These are phyloP conservation scores for Penicillium sp. DNA, from an alignment of 2,329 filamentous ascomycete species.

Conservation along the genomic window DNA sequence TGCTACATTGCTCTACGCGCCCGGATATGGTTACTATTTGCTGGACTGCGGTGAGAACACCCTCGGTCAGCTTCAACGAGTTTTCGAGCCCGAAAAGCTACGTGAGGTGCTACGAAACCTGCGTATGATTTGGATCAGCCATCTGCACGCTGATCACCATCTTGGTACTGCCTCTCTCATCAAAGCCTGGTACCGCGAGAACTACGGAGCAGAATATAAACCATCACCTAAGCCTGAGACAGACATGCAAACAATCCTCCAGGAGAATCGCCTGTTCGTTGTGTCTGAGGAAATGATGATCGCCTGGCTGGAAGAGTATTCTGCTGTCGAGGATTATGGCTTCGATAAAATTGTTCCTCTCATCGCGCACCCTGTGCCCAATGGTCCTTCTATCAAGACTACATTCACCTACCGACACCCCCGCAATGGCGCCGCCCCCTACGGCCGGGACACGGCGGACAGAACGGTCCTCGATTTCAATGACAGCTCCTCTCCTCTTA, in stretches of 20 bases:
- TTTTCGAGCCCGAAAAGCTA: conserved; percentile 63
- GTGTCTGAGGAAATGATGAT: conserved; percentile 69
- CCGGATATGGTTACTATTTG: conserved; percentile 79
- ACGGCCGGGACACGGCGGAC: conserved; percentile 16
- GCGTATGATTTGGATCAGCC: conserved; percentile 84
- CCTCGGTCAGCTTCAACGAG: conserved; percentile 74
- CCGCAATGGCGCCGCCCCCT: conserved; percentile 25
- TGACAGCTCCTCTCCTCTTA: conserved; percentile 25
- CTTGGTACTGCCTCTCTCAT: conserved; percentile 79
- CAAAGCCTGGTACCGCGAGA: conserved; percentile 67
- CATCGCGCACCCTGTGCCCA: conserved; percentile 30
- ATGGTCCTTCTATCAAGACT: conserved; percentile 20
- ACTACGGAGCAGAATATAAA: conserved; percentile 39
- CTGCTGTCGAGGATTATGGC: conserved; percentile 70
- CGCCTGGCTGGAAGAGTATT: conserved; percentile 73
- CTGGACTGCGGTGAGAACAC: conserved; percentile 93
- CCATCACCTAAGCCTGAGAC: conserved; percentile 40
- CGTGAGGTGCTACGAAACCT: conserved; percentile 70
- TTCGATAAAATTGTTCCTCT: conserved; percentile 55
- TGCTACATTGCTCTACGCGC: conserved; percentile 75
- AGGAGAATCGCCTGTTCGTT: conserved; percentile 54
- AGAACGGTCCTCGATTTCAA: conserved; percentile 27
- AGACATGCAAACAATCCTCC: conserved; percentile 36
- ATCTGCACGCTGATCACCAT: conserved; percentile 94
- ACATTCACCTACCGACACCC: conserved; percentile 30